Evolutionary conservation across 139 green algal species (phyloP).

Genomic region (Micractinium sp.): DNA sequence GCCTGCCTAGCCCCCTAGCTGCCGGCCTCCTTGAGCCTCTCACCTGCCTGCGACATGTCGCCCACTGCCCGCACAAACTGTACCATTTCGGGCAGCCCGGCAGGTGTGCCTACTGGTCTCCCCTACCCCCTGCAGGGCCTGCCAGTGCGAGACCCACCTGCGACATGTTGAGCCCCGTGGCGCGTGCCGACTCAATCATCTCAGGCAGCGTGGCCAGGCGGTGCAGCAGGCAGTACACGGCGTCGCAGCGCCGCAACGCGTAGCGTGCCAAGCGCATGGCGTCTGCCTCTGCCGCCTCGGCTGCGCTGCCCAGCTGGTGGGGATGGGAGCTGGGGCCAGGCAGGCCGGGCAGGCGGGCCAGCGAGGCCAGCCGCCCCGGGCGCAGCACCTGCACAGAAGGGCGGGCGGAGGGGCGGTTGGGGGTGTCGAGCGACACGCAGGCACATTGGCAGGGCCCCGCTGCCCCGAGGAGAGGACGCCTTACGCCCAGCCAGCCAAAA

Average conservation of each 20-base stretch:
- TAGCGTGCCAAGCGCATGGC: conserved; percentile 40
- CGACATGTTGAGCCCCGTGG: conserved; percentile 76
- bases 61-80: too few relatives aligned
- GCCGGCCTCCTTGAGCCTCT: too few relatives aligned
- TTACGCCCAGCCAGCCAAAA: too few relatives aligned
- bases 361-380: conserved; percentile 19
- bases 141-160: conserved; percentile 55
- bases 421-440: not conserved
- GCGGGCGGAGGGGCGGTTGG: not conserved
- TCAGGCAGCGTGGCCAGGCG: conserved; percentile 78
- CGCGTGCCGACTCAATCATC: conserved; percentile 80
- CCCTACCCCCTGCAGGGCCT: not conserved
- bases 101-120: too few relatives aligned
- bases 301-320: not conserved
- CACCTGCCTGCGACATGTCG: too few relatives aligned
- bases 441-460: too few relatives aligned
- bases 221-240: conserved; percentile 60
- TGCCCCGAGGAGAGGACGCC: not conserved
- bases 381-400: conserved; percentile 26
- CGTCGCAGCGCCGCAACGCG: conserved; percentile 46
- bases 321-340: too few relatives aligned
- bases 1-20: too few relatives aligned
- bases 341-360: conserved; percentile 21
- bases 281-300: not conserved
- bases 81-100: too few relatives aligned